Evolutionary conservation across 1,284 basidiomycete species (phyloP).

Genomic region (Baeospora myosura): DNA sequence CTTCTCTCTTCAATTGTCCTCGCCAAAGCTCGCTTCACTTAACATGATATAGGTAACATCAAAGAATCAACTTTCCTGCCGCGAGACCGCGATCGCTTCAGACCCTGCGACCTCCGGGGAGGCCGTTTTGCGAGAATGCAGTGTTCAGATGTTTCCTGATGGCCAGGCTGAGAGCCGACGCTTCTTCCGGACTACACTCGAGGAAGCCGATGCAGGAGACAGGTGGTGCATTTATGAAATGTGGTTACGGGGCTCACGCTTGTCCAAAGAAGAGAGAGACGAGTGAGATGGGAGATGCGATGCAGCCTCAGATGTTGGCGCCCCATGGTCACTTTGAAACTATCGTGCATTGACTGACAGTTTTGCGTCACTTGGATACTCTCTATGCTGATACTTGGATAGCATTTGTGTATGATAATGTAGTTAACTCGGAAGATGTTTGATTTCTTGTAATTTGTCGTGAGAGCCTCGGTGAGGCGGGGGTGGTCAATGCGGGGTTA

Average conservation of each 20-base stretch:
- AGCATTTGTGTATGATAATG: not conserved
- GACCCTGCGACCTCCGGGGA: too few relatives aligned
- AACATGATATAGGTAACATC: not conserved
- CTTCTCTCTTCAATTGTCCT: too few relatives aligned
- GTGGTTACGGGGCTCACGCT: slow-evolving; percentile 30
- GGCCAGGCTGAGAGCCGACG: too few relatives aligned
- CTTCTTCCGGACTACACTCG: slow-evolving; percentile 30
- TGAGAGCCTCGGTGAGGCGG: too few relatives aligned
- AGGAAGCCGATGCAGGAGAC: slow-evolving; percentile 21
- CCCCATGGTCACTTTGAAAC: too few relatives aligned
- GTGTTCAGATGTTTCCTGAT: not conserved
- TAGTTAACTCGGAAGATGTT: not conserved
- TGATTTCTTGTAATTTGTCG: too few relatives aligned
- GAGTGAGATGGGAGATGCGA: too few relatives aligned
- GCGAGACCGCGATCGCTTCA: not conserved
- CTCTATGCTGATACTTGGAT: not conserved
- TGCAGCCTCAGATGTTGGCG: too few relatives aligned
- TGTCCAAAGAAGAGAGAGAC: not conserved
- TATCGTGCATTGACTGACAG: not conserved
- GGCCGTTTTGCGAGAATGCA: slow-evolving; percentile 3
- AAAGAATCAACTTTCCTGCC: not conserved
- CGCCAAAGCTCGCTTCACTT: not conserved
- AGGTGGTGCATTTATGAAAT: slow-evolving; percentile 42
- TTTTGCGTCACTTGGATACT: not conserved
- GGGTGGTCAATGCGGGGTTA: not conserved